Conservation (phyloP, 2,329 filamentous ascomycete species). For the Grosmannia serpens region DNA sequence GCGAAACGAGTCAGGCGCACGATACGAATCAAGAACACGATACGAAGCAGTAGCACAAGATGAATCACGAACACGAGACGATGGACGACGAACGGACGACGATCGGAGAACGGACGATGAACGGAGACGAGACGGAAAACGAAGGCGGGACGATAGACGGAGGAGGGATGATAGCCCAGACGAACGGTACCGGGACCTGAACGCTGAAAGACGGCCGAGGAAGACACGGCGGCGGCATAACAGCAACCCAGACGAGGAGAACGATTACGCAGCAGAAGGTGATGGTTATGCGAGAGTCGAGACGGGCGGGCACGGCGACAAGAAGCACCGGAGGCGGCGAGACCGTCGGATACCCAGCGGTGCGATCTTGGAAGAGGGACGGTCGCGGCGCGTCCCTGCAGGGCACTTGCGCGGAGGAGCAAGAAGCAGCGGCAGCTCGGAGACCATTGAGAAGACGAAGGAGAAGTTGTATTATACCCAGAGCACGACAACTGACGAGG, state of each 20-base stretch:
- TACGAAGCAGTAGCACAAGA: neutral
- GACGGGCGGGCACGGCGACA: slow-evolving; percentile 5
- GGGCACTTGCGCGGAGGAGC: slow-evolving; percentile 25
- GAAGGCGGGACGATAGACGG: neutral
- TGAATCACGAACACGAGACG: neutral
- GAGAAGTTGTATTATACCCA: slow-evolving; percentile 22
- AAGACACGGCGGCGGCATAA: neutral
- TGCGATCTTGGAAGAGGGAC: slow-evolving; percentile 56
- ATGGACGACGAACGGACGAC: neutral
- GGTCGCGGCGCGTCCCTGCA: slow-evolving; percentile 14
- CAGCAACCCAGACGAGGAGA: neutral
- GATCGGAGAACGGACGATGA: neutral
- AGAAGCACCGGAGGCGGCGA: slow-evolving; percentile 6
- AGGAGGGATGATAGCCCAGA: neutral
- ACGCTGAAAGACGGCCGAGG: neutral
- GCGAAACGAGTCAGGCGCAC: neutral
- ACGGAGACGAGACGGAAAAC: neutral
- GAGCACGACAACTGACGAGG: slow-evolving; percentile 20
- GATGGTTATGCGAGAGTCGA: slow-evolving; percentile 9
- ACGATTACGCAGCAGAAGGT: neutral
- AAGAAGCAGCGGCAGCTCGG: slow-evolving; percentile 38
- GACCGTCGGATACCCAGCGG: slow-evolving; percentile 57
- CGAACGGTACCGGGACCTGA: neutral
- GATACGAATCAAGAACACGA: slow-evolving; percentile 3
- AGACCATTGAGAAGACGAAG: slow-evolving; percentile 39